Conservation (phyloP, 768 basidiomycete genomes). For the Suillus clintonianus region DNA sequence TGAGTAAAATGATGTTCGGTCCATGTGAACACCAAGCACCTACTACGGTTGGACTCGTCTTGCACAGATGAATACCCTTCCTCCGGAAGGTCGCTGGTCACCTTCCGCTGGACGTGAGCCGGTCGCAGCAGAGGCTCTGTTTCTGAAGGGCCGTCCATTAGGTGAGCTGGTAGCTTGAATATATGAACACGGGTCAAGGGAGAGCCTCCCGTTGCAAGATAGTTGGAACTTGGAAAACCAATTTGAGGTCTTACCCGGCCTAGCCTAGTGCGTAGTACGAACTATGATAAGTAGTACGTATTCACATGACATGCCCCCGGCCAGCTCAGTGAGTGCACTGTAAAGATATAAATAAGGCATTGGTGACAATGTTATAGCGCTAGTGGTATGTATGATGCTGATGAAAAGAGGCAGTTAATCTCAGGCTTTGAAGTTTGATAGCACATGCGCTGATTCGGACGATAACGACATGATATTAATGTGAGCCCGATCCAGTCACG, state of each 20-base stretch:
- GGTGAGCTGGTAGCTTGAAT: neutral
- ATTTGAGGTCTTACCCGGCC: too few relatives aligned
- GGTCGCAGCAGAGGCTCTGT: neutral
- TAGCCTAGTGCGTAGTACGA: too few relatives aligned
- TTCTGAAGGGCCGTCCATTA: slow-evolving; percentile 1
- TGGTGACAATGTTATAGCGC: neutral
- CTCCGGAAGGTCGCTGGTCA: neutral
- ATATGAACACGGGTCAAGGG: neutral
- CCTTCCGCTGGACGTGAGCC: neutral
- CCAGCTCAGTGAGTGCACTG: neutral
- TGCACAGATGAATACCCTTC: neutral
- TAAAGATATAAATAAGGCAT: neutral
- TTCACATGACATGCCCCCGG: neutral
- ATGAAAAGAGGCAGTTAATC: neutral
- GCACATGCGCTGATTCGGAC: neutral
- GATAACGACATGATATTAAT: too few relatives aligned
- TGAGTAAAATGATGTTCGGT: neutral
- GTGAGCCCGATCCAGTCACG: too few relatives aligned
- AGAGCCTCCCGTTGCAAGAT: neutral
- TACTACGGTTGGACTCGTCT: neutral
- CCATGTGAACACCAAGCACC: neutral
- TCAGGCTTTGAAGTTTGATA: neutral
- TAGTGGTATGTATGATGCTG: neutral
- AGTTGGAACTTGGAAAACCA: neutral
- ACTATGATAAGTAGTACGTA: neutral